Conservation (phyloP, 2,329 filamentous ascomycete species). For the Venturia aucupariae region DNA sequence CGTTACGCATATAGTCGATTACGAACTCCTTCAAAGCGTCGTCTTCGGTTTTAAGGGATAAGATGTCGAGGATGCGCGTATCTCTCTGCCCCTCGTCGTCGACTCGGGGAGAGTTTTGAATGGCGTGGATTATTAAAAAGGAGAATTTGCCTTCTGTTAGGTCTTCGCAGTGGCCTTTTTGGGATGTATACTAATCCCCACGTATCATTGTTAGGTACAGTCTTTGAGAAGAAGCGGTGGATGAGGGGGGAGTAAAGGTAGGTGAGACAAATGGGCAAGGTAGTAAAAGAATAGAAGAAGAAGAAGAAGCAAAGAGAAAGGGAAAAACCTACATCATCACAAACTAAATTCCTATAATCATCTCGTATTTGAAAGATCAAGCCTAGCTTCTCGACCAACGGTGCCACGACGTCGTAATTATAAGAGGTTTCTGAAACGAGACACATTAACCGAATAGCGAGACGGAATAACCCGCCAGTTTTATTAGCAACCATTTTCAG, state of each 20-base stretch:
- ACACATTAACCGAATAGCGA: conserved; percentile 38
- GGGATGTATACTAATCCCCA: conserved; percentile 23
- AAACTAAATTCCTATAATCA: conserved; percentile 26
- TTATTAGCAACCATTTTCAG: conserved; percentile 43
- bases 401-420: conserved; percentile 24
- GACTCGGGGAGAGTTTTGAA: conserved; percentile 63
- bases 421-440: conserved; percentile 24
- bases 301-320: neutral
- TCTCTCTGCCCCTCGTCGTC: conserved; percentile 25
- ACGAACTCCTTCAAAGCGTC: conserved; percentile 87
- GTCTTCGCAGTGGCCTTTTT: conserved; percentile 36
- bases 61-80: conserved; percentile 77
- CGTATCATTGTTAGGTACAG: too few species aligned
- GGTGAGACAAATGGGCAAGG: too few species aligned
- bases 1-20: conserved; percentile 73
- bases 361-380: conserved; percentile 28
- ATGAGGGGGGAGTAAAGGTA: too few species aligned
- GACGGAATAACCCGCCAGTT: conserved; percentile 38
- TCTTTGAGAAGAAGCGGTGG: too few species aligned
- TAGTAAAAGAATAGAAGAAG: too few species aligned
- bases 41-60: conserved; percentile 80
- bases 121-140: conserved; percentile 34
- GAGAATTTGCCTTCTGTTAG: conserved; percentile 36
- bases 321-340: conserved; percentile 11
- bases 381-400: conserved; percentile 20